Base-by-base conservation (phyloP, 257 asterid species). In the Asclepias syriaca region DNA sequence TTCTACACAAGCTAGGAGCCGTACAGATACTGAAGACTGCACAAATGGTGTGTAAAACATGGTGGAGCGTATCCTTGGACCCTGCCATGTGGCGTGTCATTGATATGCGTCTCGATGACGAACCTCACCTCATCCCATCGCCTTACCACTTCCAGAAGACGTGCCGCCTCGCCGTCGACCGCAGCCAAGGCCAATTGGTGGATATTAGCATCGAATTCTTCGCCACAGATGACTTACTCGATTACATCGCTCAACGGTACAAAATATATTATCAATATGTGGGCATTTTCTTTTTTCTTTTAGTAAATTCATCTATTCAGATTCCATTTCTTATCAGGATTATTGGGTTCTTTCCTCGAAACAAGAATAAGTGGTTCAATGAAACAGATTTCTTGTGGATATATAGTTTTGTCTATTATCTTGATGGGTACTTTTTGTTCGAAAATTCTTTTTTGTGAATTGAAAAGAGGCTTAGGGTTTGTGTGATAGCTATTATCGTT, bases 1-100 rank as follows among this genome's bases (percentile, higher is more conserved):
- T 87, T 60, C 76, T 87, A 65, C 81, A 72, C 2, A 65, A 82
- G 58, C 49, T 87, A 29, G 88, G 83, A 1, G 77, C 83, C 0
- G 21, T 73, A 2, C 84, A 76, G 59, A 74, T 83, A 9, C 76
- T 87, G 63, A 48, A 46, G 55, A 81, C 55, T 68, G 85, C 85
- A 49, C 82, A 73, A 83, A 63, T 46, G 68, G 89, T 86, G 45
- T 84, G 91, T 70, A 73, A 61, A 46, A 69, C 73, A 18, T 69
- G 73, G 73, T 65, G 51, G 46, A 53, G 39, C 53, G 37, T 69
- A 37, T 69, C 34, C 65, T 19, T 69, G 51, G 51, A 69, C 51
- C 73, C 73, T 34, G 73, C 45, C 53, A 34, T 55, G 53, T 69
- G 73, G 73, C 63, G 73, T 64, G 50, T 34, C 32, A 53, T 69